These are phyloP conservation scores for Yarrowia sp. DNA, from an alignment of 805 yeast species.

Conservation along the genomic window DNA sequence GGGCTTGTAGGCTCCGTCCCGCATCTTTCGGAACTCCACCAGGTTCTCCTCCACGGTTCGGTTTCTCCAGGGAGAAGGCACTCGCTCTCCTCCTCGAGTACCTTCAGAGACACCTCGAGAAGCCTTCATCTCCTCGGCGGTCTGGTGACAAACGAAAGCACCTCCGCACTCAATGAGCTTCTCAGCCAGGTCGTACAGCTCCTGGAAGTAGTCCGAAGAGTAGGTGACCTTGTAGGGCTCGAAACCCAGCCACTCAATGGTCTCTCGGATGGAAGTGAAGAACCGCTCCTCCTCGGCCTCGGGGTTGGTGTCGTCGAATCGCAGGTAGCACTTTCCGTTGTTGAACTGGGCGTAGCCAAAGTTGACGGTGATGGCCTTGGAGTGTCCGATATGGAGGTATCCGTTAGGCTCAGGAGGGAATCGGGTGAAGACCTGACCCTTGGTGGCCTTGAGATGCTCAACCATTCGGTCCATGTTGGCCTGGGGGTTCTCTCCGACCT, in stretches of 20 bases:
- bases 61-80: slow-evolving; percentile 73
- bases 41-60: slow-evolving; percentile 72
- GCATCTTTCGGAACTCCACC: slow-evolving; percentile 82
- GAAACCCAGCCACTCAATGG: slow-evolving; percentile 93
- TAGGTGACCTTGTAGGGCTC: slow-evolving; percentile 92
- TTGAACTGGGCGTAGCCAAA: slow-evolving; percentile 93
- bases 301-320: slow-evolving; percentile 98
- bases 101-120: slow-evolving; percentile 94
- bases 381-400: slow-evolving; percentile 93
- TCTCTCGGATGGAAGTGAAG: slow-evolving; percentile 76
- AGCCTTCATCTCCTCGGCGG: slow-evolving; percentile 83
- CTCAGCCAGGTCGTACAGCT: slow-evolving; percentile 86
- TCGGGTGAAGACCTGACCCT: slow-evolving; percentile 84
- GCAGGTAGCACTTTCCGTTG: slow-evolving; percentile 82
- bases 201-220: slow-evolving; percentile 92
- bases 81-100: slow-evolving; percentile 88
- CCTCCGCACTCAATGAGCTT: slow-evolving; percentile 62
- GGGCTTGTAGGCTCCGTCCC: slow-evolving; percentile 79
- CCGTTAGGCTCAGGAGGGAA: slow-evolving; percentile 99
- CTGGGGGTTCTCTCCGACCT: slow-evolving; percentile 94
- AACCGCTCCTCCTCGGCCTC: slow-evolving; percentile 96
- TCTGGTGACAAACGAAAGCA: slow-evolving; percentile 92
- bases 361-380: slow-evolving; percentile 95
- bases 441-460: slow-evolving; percentile 73
- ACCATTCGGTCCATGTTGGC: slow-evolving; percentile 78